Percentiles rank a stretch among this genome's conserved stretches.
Conservation (phyloP, 108 stramenopile species). For the Cyclotella atomus region DNA sequence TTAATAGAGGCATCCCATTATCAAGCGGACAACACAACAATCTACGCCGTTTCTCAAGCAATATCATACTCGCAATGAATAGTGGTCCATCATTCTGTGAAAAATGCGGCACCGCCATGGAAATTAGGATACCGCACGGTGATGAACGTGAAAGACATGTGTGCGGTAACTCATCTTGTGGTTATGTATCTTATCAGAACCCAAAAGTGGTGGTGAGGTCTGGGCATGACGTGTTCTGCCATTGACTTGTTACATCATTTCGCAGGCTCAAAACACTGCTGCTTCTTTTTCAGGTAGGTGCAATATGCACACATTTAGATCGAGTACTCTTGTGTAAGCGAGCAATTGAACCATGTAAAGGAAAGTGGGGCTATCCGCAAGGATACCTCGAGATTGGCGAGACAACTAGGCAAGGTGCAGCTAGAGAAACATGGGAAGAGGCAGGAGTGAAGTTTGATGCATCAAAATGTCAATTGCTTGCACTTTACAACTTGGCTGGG, state of each 20-base stretch:
- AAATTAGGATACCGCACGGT: slow-evolving; percentile 32
- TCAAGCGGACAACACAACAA: background rate
- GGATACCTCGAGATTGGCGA: slow-evolving; percentile 51
- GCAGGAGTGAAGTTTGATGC: slow-evolving; percentile 45
- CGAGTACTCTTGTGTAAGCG: slow-evolving; percentile 46
- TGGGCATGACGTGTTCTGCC: no score
- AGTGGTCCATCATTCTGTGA: slow-evolving; percentile 38
- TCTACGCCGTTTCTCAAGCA: background rate
- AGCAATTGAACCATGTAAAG: slow-evolving; percentile 49
- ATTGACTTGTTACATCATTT: no score
- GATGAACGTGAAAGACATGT: slow-evolving; percentile 49
- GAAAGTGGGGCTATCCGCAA: slow-evolving; percentile 54
- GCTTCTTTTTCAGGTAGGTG: no score
- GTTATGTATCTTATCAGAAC: slow-evolving; percentile 36
- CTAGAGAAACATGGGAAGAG: slow-evolving; percentile 50
- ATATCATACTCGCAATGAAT: background rate
- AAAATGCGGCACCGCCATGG: slow-evolving; percentile 40
- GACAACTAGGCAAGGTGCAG: slow-evolving; percentile 47
- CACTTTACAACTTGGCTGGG: slow-evolving; percentile 49
- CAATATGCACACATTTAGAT: slow-evolving; percentile 36
- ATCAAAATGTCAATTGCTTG: slow-evolving; percentile 28
- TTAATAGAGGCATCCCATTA: background rate
- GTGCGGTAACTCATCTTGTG: slow-evolving; percentile 27
- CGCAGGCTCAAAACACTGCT: no score
- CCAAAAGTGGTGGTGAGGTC: slow-evolving; percentile 44